These are phyloP conservation scores for Peniophora sp. DNA, from an alignment of 1,284 basidiomycete genomes.

Conservation along the genomic window DNA sequence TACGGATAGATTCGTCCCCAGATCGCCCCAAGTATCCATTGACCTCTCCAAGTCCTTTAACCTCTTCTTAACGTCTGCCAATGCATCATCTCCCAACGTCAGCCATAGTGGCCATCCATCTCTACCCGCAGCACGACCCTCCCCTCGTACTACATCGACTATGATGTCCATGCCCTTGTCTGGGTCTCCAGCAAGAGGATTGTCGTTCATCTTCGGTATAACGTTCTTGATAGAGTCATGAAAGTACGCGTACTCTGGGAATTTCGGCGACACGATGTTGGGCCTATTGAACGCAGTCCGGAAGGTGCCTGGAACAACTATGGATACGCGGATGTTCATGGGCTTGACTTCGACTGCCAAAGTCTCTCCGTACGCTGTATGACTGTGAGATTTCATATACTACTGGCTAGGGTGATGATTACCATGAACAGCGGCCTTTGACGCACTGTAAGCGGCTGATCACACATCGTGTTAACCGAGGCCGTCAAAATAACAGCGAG, in stretches of 20 bases:
- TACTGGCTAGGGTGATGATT: not conserved
- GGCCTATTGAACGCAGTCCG: not conserved
- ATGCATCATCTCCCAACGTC: slow-evolving; percentile 20
- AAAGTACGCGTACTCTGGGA: slow-evolving; percentile 29
- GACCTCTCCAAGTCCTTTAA: slow-evolving; percentile 20
- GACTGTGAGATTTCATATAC: not conserved
- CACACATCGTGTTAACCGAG: too few relatives aligned
- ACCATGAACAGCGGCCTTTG: not conserved
- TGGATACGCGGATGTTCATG: not conserved
- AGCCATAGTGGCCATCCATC: slow-evolving; percentile 17
- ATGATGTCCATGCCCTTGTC: slow-evolving; percentile 20
- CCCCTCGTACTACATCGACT: slow-evolving; percentile 22
- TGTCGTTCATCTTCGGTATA: slow-evolving; percentile 21
- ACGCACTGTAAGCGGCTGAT: not conserved
- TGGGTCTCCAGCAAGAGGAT: slow-evolving; percentile 27
- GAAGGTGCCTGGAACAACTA: not conserved
- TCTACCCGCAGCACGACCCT: slow-evolving; percentile 19
- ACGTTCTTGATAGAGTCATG: slow-evolving; percentile 27
- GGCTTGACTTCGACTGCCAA: not conserved
- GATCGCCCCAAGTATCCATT: slow-evolving; percentile 22
- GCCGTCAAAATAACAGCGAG: too few relatives aligned
- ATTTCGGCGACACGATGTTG: slow-evolving; percentile 16
- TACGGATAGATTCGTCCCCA: not conserved
- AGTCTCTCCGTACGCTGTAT: not conserved
- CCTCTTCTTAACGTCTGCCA: slow-evolving; percentile 27